Conservation (phyloP, 352 stramenopile species). For the Pythium guiyangense region DNA sequence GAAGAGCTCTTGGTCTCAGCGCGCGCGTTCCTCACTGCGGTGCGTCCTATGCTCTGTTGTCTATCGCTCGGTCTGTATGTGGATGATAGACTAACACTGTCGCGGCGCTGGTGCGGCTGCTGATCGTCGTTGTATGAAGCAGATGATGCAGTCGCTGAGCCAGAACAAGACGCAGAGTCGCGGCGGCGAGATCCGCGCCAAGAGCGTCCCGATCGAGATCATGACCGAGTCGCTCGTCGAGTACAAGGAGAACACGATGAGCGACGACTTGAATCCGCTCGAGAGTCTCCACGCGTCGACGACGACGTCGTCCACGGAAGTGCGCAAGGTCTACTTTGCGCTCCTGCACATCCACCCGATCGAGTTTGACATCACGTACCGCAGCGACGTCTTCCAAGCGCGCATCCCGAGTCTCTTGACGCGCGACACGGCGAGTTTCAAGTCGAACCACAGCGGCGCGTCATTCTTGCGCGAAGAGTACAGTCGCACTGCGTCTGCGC, state of each 20-base stretch:
- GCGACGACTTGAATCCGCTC: slow-evolving; percentile 76
- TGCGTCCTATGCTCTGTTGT: slow-evolving; percentile 21
- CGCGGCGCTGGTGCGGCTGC: slow-evolving; percentile 2
- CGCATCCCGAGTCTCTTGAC: slow-evolving; percentile 43
- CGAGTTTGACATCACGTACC: slow-evolving; percentile 86
- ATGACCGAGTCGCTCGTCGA: slow-evolving; percentile 72
- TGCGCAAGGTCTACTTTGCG: slow-evolving; percentile 86
- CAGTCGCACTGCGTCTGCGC: slow-evolving; percentile 31
- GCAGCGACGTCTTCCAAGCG: slow-evolving; percentile 82
- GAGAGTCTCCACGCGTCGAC: slow-evolving; percentile 64
- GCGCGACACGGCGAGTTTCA: slow-evolving; percentile 51
- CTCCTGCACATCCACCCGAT: slow-evolving; percentile 86
- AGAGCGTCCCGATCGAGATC: slow-evolving; percentile 78
- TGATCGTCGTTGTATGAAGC: not conserved
- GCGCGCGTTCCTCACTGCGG: slow-evolving; percentile 69
- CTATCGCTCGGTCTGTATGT: slow-evolving; percentile 1
- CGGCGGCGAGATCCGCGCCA: slow-evolving; percentile 72
- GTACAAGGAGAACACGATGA: slow-evolving; percentile 74
- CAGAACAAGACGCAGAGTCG: slow-evolving; percentile 65
- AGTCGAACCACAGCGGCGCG: slow-evolving; percentile 13
- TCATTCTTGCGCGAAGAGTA: slow-evolving; percentile 23
- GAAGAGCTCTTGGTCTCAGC: slow-evolving; percentile 79
- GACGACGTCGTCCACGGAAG: slow-evolving; percentile 59
- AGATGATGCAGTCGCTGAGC: slow-evolving; percentile 63
- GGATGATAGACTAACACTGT: not conserved